A percentile compares a stretch with the other conserved stretches of the same genome.
These are phyloP conservation scores for Xylaria polymorpha DNA, from an alignment of 2,329 filamentous ascomycete species.

Conservation along the genomic window DNA sequence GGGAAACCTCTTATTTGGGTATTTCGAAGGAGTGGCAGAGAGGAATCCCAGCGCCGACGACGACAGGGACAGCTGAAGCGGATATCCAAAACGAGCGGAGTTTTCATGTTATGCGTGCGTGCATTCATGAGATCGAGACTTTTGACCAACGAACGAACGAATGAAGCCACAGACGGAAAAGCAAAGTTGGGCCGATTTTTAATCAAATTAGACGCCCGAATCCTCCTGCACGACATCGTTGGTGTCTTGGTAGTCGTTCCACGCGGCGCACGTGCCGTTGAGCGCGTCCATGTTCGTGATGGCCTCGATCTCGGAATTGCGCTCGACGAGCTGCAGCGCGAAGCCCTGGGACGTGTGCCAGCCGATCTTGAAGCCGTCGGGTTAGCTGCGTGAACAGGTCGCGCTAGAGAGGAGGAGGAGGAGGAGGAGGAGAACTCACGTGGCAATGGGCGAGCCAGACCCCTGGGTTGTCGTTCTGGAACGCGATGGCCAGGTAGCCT, in stretches of 20 bases:
- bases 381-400: conserved; percentile 12
- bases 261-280: conserved; percentile 45
- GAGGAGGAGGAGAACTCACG: conserved; percentile 35
- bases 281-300: conserved; percentile 41
- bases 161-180: neutral
- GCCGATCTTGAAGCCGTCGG: conserved; percentile 54
- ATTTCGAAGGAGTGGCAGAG: conserved; percentile 16
- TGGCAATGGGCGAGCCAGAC: conserved; percentile 57
- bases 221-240: conserved; percentile 48
- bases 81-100: conserved; percentile 13
- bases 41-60: conserved; percentile 11
- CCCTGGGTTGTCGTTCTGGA: conserved; percentile 64
- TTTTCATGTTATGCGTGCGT: neutral
- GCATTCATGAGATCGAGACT: neutral
- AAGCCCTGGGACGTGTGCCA: conserved; percentile 64
- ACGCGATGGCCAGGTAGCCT: conserved; percentile 63
- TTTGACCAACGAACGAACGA: too few species aligned
- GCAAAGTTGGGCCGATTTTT: too few species aligned
- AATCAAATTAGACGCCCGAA: conserved; percentile 51
- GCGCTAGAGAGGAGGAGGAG: neutral
- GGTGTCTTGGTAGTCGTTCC: conserved; percentile 47
- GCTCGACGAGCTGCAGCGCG: conserved; percentile 63
- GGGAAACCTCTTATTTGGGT: neutral
- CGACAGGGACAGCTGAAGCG: neutral
- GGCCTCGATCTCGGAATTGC: conserved; percentile 46